Base-by-base conservation (phyloP, 768 basidiomycete genomes). In the Cantharellus anzutake region DNA sequence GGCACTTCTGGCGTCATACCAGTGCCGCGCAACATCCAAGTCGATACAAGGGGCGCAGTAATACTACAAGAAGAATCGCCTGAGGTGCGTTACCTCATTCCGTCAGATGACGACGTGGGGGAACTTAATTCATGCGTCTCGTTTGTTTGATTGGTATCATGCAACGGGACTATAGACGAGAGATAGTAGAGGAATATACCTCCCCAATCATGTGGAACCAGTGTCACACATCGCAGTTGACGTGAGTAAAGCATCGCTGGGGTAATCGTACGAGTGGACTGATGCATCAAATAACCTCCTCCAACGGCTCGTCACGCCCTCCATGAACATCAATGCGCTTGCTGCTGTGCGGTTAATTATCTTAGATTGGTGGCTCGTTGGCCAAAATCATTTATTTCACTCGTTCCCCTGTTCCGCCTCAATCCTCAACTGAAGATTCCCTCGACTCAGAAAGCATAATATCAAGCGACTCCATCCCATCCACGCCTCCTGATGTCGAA, bases 361-460 rank as follows among this genome's bases (percentile, higher is more conserved):
- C 16, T 7, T 71, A 97, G 93, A 85, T 98, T 68, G 96, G 96
- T 37, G 96, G 96, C 50, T 96, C 93, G 7, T 74, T 99, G 11
- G 94, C 93, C 62, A 99, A 99, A 71, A 88, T 99, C 57, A 90
- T 96, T 65, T 99, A 97, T 73, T 98, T 98, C 71, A 97, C 94
- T 51, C 85, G 96, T 56, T 91, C 92, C 4, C 83, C 86, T 2
- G 83, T 86, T 59, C 84, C 85, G 2, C 84, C 84, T n/a, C 75
- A 80, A 39, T 85, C 88, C 4, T 85, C 88, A 4, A 82, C 84
- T 7, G 67, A 82, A 48, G 73, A 69, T 60, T 44, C 41, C 56
- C 34, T 40, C 53, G 50, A 14, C 42, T 38, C 40, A 16, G 35
- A 16, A 16, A 7, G 39, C 5, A 29, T 29, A 29, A 29, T 29